Evolutionary conservation across 768 basidiomycete genomes (phyloP), one percentile per base, ranked within the genome.

Genomic region (Coprinopsis sp.): DNA sequence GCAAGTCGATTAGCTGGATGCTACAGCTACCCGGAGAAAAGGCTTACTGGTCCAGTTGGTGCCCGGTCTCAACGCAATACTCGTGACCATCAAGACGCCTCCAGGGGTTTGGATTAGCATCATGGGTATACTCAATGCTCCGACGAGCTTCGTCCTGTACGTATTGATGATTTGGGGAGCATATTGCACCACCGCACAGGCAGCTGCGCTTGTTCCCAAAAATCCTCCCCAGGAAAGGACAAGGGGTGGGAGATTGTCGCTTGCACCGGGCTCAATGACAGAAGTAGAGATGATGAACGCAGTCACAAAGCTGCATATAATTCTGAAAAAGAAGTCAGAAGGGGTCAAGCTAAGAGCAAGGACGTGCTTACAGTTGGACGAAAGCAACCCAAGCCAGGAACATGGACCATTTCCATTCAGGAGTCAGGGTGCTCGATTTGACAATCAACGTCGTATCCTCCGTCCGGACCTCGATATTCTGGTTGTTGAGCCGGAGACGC

Each of bases 51-150:
- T 36, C 48, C 48, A 49, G 24, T 49, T 49, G 2, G 44, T 39
- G n/a, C 44, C 51, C 22, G 47, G 83, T 78, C 81, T 69, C 21
- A 89, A 65, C 6, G 84, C 87, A 47, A 92, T 88, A 52, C 83
- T 88, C 3, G 84, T 51, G 5, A 90, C 86, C 84, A 97, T 94
- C n/a, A 90, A 60, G 3, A 89, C 69, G 1, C 88, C 85, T 3
- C 93, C 94, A 3, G 93, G 93, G 11, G 81, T 91, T 65, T 98
- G 95, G 13, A 99, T 89, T 38, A 80, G 67, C 95, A 99, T 97
- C 82, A 91, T 97, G 1, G 87, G 86, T 47, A 99, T 88, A 58
- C 91, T 93, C 13, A 98, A 71, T 0, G 92, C 91, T 2, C 95
- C 95, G 7, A 98, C 93, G 11, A 95, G 77, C 58, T 82, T 86